Base-by-base conservation (phyloP, 352 stramenopile species). In the Phytophthora ramorum region DNA sequence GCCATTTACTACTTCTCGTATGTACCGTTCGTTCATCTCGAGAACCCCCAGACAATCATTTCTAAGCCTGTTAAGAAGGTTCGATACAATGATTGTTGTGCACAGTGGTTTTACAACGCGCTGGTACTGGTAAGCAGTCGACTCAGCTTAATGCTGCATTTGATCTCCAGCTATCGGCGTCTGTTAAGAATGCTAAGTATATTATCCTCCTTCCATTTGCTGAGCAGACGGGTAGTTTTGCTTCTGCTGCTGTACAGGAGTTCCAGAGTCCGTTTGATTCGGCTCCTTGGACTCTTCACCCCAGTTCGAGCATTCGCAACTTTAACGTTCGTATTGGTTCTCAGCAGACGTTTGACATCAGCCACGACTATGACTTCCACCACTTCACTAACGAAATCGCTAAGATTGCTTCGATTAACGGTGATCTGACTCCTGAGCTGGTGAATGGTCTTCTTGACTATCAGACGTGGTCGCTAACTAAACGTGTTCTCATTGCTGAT, bases 291-390 rank as follows among this genome's bases (percentile, higher is more conserved):
- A 67, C 59, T 20, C 2, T 67, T n/a, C 59, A 61, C 22, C 19
- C 51, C 8, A 43, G 59, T 19, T 43, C 26, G 7, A 58, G 41
- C 9, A 58, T 68, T 46, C 51, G 51, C 3, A 61, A 61, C 38
- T 68, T 68, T 13, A 61, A 61, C 10, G 44, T 68, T 51, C 51
- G 44, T 22, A 51, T 61, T 9, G 59, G 59, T 57, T 56, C 32
- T 2, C 14, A 44, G 4, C 69, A 76, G 48, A 41, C 54, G 1
- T 76, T 76, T n/a, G 40, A 60, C 14, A 60, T 24, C n/a, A n/a
- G n/a, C n/a, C n/a, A n/a, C n/a, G n/a, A n/a, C n/a, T n/a, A n/a
- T n/a, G n/a, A n/a, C n/a, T n/a, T n/a, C n/a, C n/a, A n/a, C n/a
- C n/a, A n/a, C n/a, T n/a, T n/a, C n/a, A n/a, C n/a, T n/a, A n/a